These are phyloP conservation scores for Salix suchowensis DNA, from an alignment of 345 rosid genomes.

Conservation along the genomic window DNA sequence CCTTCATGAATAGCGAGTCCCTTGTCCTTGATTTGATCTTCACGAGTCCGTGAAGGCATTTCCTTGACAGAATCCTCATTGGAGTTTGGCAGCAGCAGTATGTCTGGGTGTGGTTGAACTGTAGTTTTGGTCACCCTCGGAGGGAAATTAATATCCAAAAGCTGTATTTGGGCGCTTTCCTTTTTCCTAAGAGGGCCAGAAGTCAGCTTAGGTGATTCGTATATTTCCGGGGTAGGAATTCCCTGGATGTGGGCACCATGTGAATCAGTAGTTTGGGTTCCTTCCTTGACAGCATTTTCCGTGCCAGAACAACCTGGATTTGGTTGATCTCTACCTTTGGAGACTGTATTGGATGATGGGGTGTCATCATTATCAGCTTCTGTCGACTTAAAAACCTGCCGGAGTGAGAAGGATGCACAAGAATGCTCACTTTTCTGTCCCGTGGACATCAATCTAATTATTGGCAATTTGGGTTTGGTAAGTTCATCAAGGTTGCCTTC, in stretches of 20 bases:
- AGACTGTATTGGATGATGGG: conserved; percentile 44
- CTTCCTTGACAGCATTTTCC: conserved; percentile 40
- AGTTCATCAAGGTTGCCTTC: conserved; percentile 92
- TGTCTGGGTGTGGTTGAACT: conserved; percentile 19
- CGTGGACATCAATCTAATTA: conserved; percentile 80
- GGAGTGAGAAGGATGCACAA: conserved; percentile 77
- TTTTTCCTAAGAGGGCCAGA: conserved; percentile 59
- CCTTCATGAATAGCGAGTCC: conserved; percentile 14
- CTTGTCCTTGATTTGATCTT: conserved; percentile 20
- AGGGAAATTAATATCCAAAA: conserved; percentile 90
- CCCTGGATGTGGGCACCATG: conserved; percentile 58
- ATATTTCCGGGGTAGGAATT: conserved; percentile 86
- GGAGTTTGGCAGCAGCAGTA: conserved; percentile 25
- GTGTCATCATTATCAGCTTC: conserved; percentile 46
- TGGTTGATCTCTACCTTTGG: conserved; percentile 37
- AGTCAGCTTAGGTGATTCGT: conserved; percentile 69
- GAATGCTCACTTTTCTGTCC: conserved; percentile 89
- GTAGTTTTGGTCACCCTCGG: conserved; percentile 42
- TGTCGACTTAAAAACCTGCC: conserved; percentile 67
- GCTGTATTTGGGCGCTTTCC: conserved; percentile 49
- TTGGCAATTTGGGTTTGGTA: conserved; percentile 77
- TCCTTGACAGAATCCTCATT: conserved; percentile 33
- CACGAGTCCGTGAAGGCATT: conserved; percentile 21
- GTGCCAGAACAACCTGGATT: conserved; percentile 41
- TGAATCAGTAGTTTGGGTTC: conserved; percentile 35